A percentile compares a stretch with the other conserved stretches of the same genome.
Evolutionary conservation across 148 eudicot species (phyloP).

Genomic region (Pharnaceum exiguum): DNA sequence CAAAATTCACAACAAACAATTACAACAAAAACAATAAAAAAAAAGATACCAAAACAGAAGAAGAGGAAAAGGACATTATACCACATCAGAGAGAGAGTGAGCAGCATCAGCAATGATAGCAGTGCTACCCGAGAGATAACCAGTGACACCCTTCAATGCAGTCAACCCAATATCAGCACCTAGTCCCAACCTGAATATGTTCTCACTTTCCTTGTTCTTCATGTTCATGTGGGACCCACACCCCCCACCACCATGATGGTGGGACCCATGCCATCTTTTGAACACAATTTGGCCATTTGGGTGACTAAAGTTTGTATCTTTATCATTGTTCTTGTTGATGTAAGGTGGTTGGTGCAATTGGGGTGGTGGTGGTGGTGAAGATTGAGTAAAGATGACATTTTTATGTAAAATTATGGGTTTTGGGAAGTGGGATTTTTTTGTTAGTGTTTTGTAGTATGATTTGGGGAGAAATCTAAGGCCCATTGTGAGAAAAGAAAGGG

Average conservation of each 20-base stretch:
- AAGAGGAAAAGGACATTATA: conserved; percentile 12
- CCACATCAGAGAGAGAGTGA: conserved; percentile 97
- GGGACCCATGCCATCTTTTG: conserved; percentile 75
- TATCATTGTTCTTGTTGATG: too few relatives aligned
- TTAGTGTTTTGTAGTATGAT: conserved; percentile 22
- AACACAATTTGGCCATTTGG: conserved; percentile 32
- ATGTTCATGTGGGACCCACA: conserved; percentile 7
- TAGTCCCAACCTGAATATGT: conserved; percentile 73
- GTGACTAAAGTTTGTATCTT: too few relatives aligned
- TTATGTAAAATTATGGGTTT: conserved; percentile 12
- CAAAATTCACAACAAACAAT: not conserved
- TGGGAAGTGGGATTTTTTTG: conserved; percentile 25
- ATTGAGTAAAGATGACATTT: conserved; percentile 14
- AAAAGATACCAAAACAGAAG: not conserved
- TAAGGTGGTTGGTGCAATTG: too few relatives aligned
- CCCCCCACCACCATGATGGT: conserved; percentile 27
- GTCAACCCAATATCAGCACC: conserved; percentile 85
- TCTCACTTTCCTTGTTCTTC: conserved; percentile 55
- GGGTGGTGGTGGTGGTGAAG: too few relatives aligned
- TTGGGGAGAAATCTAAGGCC: conserved; percentile 33
- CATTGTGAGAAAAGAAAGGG: conserved; percentile 19
- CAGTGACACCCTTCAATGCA: conserved; percentile 75
- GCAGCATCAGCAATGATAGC: conserved; percentile 98
- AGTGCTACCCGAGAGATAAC: conserved; percentile 85
- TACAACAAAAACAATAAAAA: not conserved